Evolutionary conservation across 164 flowering plant species (phyloP).

Genomic region (Berberis vulgaris): DNA sequence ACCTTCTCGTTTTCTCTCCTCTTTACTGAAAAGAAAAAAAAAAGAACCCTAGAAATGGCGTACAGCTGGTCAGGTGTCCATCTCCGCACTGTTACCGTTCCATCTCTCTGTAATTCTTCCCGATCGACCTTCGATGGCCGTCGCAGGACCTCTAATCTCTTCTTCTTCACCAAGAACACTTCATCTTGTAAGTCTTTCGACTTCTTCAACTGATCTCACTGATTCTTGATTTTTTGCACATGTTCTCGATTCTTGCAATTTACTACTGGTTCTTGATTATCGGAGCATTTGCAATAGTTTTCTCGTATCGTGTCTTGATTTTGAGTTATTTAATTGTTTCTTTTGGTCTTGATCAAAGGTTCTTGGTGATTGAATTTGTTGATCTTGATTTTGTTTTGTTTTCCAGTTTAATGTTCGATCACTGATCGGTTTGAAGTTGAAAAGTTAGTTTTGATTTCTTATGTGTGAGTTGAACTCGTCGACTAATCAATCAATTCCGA

Average conservation of each 20-base stretch:
- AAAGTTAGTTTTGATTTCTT: too few species aligned
- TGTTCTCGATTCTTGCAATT: not conserved
- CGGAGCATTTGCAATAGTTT: too few species aligned
- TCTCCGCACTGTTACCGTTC: conserved; percentile 14
- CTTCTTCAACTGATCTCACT: not conserved
- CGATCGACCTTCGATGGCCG: conserved; percentile 14
- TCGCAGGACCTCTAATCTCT: conserved; percentile 11
- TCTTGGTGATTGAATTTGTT: too few species aligned
- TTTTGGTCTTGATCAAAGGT: too few species aligned
- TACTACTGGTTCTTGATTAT: not conserved
- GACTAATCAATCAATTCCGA: too few species aligned
- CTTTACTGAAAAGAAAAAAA: too few species aligned
- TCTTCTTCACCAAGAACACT: conserved; percentile 8
- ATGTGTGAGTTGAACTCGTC: too few species aligned
- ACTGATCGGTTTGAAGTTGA: too few species aligned
- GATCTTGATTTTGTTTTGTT: too few species aligned
- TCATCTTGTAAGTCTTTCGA: conserved; percentile 9
- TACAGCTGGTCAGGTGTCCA: conserved; percentile 23
- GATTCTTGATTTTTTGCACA: not conserved
- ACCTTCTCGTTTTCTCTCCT: not conserved
- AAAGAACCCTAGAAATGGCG: conserved; percentile 21
- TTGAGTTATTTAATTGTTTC: too few species aligned
- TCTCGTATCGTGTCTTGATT: too few species aligned
- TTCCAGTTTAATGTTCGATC: too few species aligned
- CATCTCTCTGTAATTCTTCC: conserved; percentile 10